phyloP scores from a whole-genome alignment of 164 flowering plant species.

The Malania oleifera region DNA sequence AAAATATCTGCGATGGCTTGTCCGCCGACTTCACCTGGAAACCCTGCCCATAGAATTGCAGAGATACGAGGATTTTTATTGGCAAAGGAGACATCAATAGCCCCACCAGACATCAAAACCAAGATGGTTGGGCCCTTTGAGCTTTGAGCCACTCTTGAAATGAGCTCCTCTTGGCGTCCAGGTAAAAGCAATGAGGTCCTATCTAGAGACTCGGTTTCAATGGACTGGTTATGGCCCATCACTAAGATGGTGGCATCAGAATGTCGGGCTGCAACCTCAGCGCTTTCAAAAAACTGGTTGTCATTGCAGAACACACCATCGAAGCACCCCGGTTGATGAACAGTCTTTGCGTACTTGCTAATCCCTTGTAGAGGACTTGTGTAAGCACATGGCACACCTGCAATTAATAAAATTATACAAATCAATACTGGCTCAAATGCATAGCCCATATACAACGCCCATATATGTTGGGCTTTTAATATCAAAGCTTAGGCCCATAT shows the following conservation, averaged over 20 bases:
- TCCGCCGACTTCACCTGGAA: slow-evolving; percentile 83
- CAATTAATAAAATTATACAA: no score
- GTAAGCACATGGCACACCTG: slow-evolving; percentile 56
- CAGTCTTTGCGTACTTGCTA: slow-evolving; percentile 35
- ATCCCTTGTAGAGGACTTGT: slow-evolving; percentile 66
- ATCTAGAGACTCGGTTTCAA: slow-evolving; percentile 58
- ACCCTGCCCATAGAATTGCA: slow-evolving; percentile 76
- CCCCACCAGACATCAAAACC: slow-evolving; percentile 69
- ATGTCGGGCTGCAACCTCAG: slow-evolving; percentile 43
- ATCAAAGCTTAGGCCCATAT: background rate
- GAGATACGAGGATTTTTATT: slow-evolving; percentile 52
- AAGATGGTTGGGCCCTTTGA: slow-evolving; percentile 54
- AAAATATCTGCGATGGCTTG: slow-evolving; percentile 63
- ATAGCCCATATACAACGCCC: no score
- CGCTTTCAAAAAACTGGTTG: slow-evolving; percentile 30
- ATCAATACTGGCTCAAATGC: no score
- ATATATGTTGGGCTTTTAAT: no score
- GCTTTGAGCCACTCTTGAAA: slow-evolving; percentile 48
- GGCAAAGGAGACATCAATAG: slow-evolving; percentile 64
- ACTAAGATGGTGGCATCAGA: slow-evolving; percentile 65
- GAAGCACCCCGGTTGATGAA: slow-evolving; percentile 49
- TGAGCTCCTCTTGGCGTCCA: slow-evolving; percentile 63
- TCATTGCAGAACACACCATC: slow-evolving; percentile 37
- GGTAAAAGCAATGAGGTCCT: slow-evolving; percentile 52
- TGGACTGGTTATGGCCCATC: slow-evolving; percentile 59